These are phyloP conservation scores for Trypanosoma congolense DNA, from an alignment of 208 protist genomes.

Conservation along the genomic window DNA sequence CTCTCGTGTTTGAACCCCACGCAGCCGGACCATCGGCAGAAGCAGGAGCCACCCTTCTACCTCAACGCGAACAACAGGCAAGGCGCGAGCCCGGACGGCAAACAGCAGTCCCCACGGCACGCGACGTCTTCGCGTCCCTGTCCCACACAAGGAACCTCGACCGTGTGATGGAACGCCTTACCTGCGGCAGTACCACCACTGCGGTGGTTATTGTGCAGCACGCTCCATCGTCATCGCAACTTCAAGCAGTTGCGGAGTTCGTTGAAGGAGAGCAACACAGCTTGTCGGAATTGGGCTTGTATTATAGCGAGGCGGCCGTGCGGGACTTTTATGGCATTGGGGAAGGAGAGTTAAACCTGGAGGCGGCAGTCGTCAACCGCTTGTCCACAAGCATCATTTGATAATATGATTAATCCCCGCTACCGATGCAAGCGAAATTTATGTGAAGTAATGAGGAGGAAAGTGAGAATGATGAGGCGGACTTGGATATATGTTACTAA, in stretches of 20 bases:
- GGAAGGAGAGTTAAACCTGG: conserved; percentile 27
- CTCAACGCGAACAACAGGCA: too few species aligned
- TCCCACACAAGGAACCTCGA: conserved; percentile 63
- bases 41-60: too few species aligned
- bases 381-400: conserved; percentile 42
- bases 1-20: too few species aligned
- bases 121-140: conserved; percentile 51
- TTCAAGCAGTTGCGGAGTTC: not conserved
- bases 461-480: too few species aligned
- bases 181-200: conserved; percentile 35
- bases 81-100: too few species aligned
- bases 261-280: conserved; percentile 13
- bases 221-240: conserved; percentile 5
- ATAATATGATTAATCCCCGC: not conserved
- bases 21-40: too few species aligned
- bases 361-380: conserved; percentile 52
- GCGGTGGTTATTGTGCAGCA: conserved; percentile 46
- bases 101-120: too few species aligned
- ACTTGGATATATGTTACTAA: too few species aligned
- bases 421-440: too few species aligned
- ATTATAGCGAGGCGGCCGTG: conserved; percentile 11
- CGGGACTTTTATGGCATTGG: conserved; percentile 21
- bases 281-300: conserved; percentile 9
- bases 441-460: too few species aligned
- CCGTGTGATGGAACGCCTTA: conserved; percentile 44